phyloP scores from a whole-genome alignment of 306 rosid species.

The Lathyrus aphaca region DNA sequence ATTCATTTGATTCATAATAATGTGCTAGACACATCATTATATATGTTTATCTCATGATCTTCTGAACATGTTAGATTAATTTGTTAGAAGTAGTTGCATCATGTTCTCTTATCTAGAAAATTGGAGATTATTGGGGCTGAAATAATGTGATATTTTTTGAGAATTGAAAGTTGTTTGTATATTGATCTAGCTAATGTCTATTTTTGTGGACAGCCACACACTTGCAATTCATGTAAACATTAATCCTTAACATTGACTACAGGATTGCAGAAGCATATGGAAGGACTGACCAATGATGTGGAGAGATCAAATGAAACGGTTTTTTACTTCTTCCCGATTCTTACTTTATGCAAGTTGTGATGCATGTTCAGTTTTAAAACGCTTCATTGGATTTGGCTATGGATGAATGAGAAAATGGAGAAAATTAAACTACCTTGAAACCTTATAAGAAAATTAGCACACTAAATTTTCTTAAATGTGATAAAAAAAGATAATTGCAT shows the following conservation, averaged over 20 bases:
- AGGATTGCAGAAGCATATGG: slow-evolving; percentile 83
- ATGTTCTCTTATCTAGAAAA: slow-evolving; percentile 16
- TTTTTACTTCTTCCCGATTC: slow-evolving; percentile 10
- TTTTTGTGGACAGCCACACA: background rate
- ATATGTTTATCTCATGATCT: slow-evolving; percentile 11
- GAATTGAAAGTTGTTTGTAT: background rate
- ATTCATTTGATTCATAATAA: slow-evolving; percentile 28
- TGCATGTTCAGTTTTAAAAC: slow-evolving; percentile 9
- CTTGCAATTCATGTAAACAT: slow-evolving; percentile 17
- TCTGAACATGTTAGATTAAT: slow-evolving; percentile 19
- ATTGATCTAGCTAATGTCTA: background rate
- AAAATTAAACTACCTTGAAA: background rate
- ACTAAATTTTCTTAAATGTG: background rate
- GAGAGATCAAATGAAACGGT: slow-evolving; percentile 96
- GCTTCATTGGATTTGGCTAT: slow-evolving; percentile 17
- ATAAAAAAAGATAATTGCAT: slow-evolving; percentile 1
- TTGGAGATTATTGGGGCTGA: background rate
- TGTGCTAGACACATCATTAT: slow-evolving; percentile 1
- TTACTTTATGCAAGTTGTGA: slow-evolving; percentile 9
- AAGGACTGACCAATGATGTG: slow-evolving; percentile 83
- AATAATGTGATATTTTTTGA: background rate
- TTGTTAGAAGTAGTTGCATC: slow-evolving; percentile 11
- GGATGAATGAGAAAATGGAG: slow-evolving; percentile 5
- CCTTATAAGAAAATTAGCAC: background rate
- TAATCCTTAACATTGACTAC: slow-evolving; percentile 38